Evolutionary conservation across 345 rosid genomes (phyloP).

Genomic region (Nasturtium officinale): DNA sequence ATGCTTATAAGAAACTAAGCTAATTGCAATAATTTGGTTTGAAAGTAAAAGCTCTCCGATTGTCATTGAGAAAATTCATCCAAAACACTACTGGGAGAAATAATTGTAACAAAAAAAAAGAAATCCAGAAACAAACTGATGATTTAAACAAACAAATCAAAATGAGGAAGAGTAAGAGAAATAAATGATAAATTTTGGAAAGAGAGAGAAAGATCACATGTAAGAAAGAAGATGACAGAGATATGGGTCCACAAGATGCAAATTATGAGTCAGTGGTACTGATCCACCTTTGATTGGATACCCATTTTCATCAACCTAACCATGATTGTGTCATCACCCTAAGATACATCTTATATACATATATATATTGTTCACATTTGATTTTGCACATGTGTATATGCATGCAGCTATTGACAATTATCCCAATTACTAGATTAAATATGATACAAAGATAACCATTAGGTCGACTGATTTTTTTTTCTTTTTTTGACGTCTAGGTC

Average conservation of each 20-base stretch:
- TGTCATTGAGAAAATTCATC: background rate
- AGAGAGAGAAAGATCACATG: constrained; percentile 35
- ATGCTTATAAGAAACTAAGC: background rate
- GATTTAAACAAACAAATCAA: background rate
- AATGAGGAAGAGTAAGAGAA: background rate
- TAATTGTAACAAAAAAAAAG: background rate
- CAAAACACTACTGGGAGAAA: background rate
- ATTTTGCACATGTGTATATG: background rate
- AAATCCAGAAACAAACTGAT: background rate
- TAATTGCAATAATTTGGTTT: background rate
- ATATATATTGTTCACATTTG: background rate
- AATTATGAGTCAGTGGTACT: constrained; percentile 35
- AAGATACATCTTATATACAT: constrained; percentile 10
- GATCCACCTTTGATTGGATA: constrained; percentile 35
- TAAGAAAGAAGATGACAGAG: constrained; percentile 33
- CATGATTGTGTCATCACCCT: constrained; percentile 40
- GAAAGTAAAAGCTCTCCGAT: background rate
- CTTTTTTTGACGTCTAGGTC: background rate
- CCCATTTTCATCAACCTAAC: constrained; percentile 30
- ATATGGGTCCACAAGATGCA: constrained; percentile 12
- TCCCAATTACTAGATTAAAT: background rate
- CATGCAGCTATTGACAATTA: constrained; percentile 21
- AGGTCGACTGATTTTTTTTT: background rate
- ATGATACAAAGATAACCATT: background rate
- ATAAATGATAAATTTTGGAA: constrained; percentile 1